Percentiles rank a stretch among this genome's conserved stretches.
Evolutionary conservation across 148 eudicot genomes (phyloP).

Genomic region (Selenicereus undatus): DNA sequence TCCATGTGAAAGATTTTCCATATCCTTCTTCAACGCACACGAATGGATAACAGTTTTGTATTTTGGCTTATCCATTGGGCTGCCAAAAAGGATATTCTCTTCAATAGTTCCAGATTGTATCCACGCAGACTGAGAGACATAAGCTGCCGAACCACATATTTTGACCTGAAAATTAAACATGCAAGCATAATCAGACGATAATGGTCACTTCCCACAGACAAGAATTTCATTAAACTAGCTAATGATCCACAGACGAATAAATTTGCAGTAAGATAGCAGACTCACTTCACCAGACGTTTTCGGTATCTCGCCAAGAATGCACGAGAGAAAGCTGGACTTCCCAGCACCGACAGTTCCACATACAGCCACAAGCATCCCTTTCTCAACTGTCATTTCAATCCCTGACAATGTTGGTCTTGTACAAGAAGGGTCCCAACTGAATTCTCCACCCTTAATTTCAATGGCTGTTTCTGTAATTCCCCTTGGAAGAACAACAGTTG

Average conservation of each 20-base stretch:
- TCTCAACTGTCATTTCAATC: constrained; percentile 62
- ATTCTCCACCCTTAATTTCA: constrained; percentile 69
- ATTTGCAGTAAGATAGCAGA: constrained; percentile 17
- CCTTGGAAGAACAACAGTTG: constrained; percentile 49
- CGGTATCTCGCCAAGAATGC: constrained; percentile 96
- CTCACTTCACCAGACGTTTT: constrained; percentile 89
- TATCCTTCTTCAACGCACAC: constrained; percentile 82
- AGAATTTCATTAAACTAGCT: constrained; percentile 20
- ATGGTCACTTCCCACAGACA: neutral
- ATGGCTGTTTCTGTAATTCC: constrained; percentile 57
- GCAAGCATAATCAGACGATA: constrained; percentile 14
- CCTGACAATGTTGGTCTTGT: constrained; percentile 53
- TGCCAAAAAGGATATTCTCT: constrained; percentile 89
- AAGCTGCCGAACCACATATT: constrained; percentile 86
- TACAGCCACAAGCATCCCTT: constrained; percentile 83
- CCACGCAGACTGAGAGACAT: constrained; percentile 99
- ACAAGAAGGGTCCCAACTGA: constrained; percentile 74
- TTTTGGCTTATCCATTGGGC: constrained; percentile 80
- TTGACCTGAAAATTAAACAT: constrained; percentile 50
- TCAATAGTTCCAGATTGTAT: constrained; percentile 94
- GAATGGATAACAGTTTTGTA: constrained; percentile 73
- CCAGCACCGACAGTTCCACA: constrained; percentile 96
- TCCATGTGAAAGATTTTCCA: constrained; percentile 82
- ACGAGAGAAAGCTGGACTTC: constrained; percentile 86
- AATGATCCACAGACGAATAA: constrained; percentile 16